Conservation (phyloP, 768 basidiomycete species). For the Auriscalpium microsporum region DNA sequence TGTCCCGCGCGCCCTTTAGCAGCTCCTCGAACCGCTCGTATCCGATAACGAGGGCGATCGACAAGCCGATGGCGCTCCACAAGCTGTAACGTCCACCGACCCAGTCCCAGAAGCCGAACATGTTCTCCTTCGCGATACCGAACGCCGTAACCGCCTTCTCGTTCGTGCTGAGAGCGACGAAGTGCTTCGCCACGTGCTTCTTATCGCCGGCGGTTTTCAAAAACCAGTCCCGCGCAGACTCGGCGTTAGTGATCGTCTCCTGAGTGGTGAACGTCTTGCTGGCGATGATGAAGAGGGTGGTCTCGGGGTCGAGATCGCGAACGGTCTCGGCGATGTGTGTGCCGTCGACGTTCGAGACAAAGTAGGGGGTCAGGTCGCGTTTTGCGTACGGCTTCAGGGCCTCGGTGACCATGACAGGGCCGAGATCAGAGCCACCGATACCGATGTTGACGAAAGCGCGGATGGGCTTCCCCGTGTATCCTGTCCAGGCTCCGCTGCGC, state of each 20-base stretch:
- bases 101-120: conserved; percentile 99
- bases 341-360: conserved; percentile 97
- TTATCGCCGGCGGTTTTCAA: conserved; percentile 73
- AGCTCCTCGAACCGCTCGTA: conserved; percentile 90
- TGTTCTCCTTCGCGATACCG: conserved; percentile 85
- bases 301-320: conserved; percentile 74
- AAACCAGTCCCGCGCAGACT: conserved; percentile 94
- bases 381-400: conserved; percentile 91
- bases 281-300: conserved; percentile 96
- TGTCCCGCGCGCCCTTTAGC: conserved; percentile 87
- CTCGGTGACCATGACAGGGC: conserved; percentile 99
- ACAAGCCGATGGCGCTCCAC: conserved; percentile 96
- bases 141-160: conserved; percentile 88
- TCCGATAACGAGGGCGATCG: conserved; percentile 88
- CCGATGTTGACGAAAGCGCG: conserved; percentile 96
- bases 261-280: conserved; percentile 99
- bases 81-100: conserved; percentile 97
- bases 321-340: conserved; percentile 92
- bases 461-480: conserved; percentile 95
- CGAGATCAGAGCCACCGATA: conserved; percentile 96
- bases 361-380: conserved; percentile 78
- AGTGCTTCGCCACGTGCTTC: conserved; percentile 95
- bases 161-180: conserved; percentile 96
- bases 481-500: conserved; percentile 86
- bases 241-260: conserved; percentile 99